These are phyloP conservation scores for Bruguiera parviflora DNA, from an alignment of 345 rosid genomes.

Conservation along the genomic window DNA sequence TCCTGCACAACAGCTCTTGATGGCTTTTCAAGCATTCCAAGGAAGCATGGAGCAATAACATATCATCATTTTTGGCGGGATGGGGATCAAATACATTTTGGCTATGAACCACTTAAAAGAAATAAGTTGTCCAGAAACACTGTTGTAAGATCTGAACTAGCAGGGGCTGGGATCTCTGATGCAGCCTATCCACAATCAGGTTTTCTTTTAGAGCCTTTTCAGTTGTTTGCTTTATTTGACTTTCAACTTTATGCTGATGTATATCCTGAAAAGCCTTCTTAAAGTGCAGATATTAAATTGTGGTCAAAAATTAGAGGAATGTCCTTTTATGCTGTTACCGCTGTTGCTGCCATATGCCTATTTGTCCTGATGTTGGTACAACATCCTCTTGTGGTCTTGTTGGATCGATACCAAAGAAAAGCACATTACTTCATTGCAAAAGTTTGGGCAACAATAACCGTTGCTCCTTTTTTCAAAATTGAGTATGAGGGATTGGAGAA, in stretches of 20 bases:
- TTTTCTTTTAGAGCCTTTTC: constrained; percentile 23
- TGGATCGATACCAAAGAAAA: constrained; percentile 68
- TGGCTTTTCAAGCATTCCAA: constrained; percentile 23
- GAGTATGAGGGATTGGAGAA: constrained; percentile 73
- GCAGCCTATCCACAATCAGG: constrained; percentile 54
- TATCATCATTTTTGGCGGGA: constrained; percentile 25
- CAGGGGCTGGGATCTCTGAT: constrained; percentile 52
- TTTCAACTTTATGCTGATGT: background rate
- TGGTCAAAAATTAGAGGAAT: constrained; percentile 70
- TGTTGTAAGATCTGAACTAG: constrained; percentile 57
- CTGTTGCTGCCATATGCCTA: constrained; percentile 53
- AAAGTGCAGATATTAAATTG: constrained; percentile 55
- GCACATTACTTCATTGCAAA: constrained; percentile 67
- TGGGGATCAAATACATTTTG: constrained; percentile 20
- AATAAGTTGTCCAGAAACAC: constrained; percentile 29
- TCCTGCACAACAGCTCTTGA: constrained; percentile 36
- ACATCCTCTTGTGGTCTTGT: constrained; percentile 74
- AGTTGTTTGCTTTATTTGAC: constrained; percentile 1
- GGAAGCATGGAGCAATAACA: constrained; percentile 25
- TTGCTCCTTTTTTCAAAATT: constrained; percentile 54
- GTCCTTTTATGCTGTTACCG: constrained; percentile 64
- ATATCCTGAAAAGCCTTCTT: background rate
- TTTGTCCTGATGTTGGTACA: constrained; percentile 58
- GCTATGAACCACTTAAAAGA: constrained; percentile 24
- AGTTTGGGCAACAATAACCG: constrained; percentile 61